These are phyloP conservation scores for Chiua virens DNA, from an alignment of 768 basidiomycete species.

Conservation along the genomic window DNA sequence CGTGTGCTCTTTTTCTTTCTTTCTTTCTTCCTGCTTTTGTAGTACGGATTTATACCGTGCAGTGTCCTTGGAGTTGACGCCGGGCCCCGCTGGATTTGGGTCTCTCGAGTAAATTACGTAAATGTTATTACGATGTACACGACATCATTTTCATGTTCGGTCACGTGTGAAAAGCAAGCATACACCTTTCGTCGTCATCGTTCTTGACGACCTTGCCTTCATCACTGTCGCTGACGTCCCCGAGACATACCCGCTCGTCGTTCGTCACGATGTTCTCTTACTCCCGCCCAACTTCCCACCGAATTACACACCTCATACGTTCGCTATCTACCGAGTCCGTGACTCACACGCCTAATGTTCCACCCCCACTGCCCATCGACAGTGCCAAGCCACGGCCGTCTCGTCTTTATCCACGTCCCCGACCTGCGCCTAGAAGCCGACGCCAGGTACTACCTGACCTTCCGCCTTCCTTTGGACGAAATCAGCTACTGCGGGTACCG, in stretches of 20 bases:
- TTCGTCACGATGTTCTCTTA: conserved; percentile 25
- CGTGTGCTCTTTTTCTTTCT: neutral
- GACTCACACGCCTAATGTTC: conserved; percentile 25
- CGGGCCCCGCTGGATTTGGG: conserved; percentile 17
- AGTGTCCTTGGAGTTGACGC: neutral
- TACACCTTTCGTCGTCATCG: neutral
- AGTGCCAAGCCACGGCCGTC: conserved; percentile 31
- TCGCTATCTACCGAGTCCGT: conserved; percentile 29
- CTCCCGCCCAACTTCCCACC: conserved; percentile 12
- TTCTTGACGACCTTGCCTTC: neutral
- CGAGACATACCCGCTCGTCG: conserved; percentile 12
- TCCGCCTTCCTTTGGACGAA: conserved; percentile 73
- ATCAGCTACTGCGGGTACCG: conserved; percentile 78
- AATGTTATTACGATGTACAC: conserved; percentile 3
- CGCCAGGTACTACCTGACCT: conserved; percentile 49
- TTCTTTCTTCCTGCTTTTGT: neutral
- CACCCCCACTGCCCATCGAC: conserved; percentile 33
- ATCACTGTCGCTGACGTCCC: conserved; percentile 2
- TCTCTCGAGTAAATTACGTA: neutral
- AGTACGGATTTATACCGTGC: conserved; percentile 8
- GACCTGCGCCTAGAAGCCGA: conserved; percentile 28
- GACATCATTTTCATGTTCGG: neutral
- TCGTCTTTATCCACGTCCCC: conserved; percentile 44
- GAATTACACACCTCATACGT: conserved; percentile 18
- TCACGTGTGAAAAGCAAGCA: conserved; percentile 11